Base-by-base conservation (phyloP, 805 yeast genomes). In the Yamadazyma olivae region DNA sequence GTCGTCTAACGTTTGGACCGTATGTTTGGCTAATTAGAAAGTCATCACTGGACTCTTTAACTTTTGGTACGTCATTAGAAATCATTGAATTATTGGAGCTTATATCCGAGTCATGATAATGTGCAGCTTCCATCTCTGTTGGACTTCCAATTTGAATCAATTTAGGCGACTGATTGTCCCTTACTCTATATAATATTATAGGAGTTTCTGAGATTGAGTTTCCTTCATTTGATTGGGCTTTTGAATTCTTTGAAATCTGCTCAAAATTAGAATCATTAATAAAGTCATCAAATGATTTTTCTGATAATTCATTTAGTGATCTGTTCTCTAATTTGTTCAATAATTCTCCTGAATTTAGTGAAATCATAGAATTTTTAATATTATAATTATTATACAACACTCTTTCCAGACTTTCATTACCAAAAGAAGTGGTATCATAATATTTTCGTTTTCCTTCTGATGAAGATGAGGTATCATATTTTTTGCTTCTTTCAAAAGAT, bases 281-380 rank as follows among this genome's bases (percentile, higher is more conserved):
- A 14, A 14, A 6, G 4, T 30, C 33, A 13, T 26, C 25, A 12
- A 27, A 6, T 10, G 40, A 32, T 15, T 17, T 32, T 20, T 37
- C 40, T n/a, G 36, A 32, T 20, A 31, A 31, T 3, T 36, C 34
- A 21, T 38, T 15, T 10, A 38, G 27, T 16, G 41, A 33, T n/a
- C 33, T 21, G 19, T 34, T 30, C 36, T 43, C 62, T 40, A 59
- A 37, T 40, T 50, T 46, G 38, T 39, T 35, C 30, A 61, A 39
- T 32, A 64, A 44, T 42, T 61, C 67, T 3, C 64, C 65, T 1
- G 59, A 50, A 25, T 32, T 36, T 17, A 36, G 17, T 2, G 46
- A 43, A 10, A 8, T 23, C 6, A 19, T 17, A 1, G 42, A 29
- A 30, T 33, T 17, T 18, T 17, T 32, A 6, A 18, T 9, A 9